Evolutionary conservation across 192 early-diverging fungal genomes (phyloP).

Genomic region (Entrophospora sp.): DNA sequence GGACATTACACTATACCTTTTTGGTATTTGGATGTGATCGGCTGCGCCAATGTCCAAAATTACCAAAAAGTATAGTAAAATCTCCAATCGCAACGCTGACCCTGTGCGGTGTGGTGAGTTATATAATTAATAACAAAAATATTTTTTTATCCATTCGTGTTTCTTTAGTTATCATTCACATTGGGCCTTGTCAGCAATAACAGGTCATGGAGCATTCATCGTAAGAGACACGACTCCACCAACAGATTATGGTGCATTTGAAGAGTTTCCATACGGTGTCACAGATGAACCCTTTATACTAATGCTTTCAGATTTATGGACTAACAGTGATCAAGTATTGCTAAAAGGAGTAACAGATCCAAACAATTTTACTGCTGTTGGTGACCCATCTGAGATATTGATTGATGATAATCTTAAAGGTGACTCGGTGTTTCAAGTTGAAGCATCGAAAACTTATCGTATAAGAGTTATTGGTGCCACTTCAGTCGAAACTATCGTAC

Average conservation of each 20-base stretch:
- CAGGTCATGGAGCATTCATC: neutral
- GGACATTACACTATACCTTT: too few species aligned
- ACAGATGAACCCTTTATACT: too few species aligned
- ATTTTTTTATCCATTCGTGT: neutral
- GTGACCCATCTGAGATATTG: neutral
- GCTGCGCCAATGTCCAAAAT: too few species aligned
- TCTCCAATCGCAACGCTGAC: too few species aligned
- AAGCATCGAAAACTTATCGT: constrained; percentile 24
- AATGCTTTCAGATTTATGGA: neutral
- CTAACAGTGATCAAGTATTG: neutral
- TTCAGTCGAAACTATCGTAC: constrained; percentile 33
- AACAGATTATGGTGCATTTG: neutral
- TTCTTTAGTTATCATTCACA: neutral
- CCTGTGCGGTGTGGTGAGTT: too few species aligned
- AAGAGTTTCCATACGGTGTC: too few species aligned
- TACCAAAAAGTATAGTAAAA: too few species aligned
- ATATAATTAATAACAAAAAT: too few species aligned
- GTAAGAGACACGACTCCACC: neutral
- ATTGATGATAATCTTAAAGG: constrained; percentile 15
- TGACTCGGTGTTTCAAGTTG: constrained; percentile 17
- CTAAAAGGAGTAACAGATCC: neutral
- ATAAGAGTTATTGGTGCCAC: constrained; percentile 37
- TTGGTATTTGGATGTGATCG: too few species aligned
- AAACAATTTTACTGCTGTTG: neutral
- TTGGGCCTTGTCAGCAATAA: neutral